A percentile compares a stretch with the other conserved stretches of the same genome.
Conservation (phyloP, 805 yeast genomes). For the Candida pseudoglaebosa region DNA sequence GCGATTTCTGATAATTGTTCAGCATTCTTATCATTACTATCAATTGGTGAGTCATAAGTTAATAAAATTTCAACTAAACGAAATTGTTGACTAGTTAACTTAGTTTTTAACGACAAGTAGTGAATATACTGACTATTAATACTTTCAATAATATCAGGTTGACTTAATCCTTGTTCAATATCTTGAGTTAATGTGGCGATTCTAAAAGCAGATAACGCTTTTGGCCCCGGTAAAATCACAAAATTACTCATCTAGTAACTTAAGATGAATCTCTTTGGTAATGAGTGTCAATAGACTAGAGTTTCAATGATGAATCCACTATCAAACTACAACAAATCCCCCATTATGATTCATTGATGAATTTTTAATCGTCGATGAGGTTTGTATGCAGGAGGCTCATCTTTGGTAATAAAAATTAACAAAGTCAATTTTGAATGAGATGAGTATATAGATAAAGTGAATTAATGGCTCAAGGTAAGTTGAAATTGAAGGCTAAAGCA, state of each 20-base stretch:
- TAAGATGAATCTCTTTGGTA: not conserved
- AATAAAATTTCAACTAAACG: constrained; percentile 57
- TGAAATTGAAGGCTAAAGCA: constrained; percentile 51
- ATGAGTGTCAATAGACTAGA: not conserved
- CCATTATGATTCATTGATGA: not conserved
- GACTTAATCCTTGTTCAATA: constrained; percentile 66
- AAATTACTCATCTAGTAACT: constrained; percentile 18
- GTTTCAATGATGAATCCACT: constrained; percentile 1
- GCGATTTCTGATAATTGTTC: constrained; percentile 34
- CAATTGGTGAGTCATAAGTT: constrained; percentile 69
- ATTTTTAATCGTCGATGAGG: not conserved
- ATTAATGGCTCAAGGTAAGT: constrained; percentile 79
- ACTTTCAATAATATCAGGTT: constrained; percentile 51
- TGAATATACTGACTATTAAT: constrained; percentile 78
- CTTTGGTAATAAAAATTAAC: too few species aligned
- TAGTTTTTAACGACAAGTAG: constrained; percentile 58
- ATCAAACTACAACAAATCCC: not conserved
- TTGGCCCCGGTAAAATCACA: constrained; percentile 74
- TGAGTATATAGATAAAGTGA: too few species aligned
- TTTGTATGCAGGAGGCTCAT: not conserved
- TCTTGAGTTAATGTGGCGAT: constrained; percentile 67
- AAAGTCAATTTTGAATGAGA: too few species aligned
- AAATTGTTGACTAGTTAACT: constrained; percentile 37
- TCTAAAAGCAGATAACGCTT: constrained; percentile 84
- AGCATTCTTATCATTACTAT: constrained; percentile 44